These are phyloP conservation scores for Ophiobolus disseminans DNA, from an alignment of 2,329 filamentous ascomycete species.

Conservation along the genomic window DNA sequence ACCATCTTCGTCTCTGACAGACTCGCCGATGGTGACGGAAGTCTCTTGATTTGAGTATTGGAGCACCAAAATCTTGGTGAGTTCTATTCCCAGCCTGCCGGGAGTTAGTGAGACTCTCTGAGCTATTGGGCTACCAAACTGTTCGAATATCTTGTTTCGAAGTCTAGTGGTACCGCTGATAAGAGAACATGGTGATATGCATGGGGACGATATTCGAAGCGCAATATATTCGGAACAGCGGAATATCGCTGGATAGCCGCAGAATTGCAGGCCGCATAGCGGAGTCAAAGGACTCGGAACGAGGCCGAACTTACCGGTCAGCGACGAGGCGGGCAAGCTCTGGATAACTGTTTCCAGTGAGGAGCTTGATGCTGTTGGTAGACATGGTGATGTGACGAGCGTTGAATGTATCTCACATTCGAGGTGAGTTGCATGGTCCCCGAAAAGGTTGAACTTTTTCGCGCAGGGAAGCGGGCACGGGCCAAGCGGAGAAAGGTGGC, in stretches of 20 bases:
- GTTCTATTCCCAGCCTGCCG: conserved; percentile 73
- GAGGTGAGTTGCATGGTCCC: conserved; percentile 18
- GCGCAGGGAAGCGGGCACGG: conserved; percentile 23
- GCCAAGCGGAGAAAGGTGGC: conserved; percentile 28
- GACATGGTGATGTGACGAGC: conserved; percentile 60
- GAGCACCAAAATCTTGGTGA: conserved; percentile 79
- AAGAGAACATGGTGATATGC: neutral
- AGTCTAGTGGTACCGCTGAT: neutral
- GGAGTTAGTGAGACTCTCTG: conserved; percentile 23
- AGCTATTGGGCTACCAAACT: neutral
- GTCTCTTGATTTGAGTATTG: conserved; percentile 90
- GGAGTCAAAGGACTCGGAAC: conserved; percentile 2
- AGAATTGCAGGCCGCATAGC: conserved; percentile 16
- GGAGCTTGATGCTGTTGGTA: conserved; percentile 75
- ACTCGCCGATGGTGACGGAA: conserved; percentile 93
- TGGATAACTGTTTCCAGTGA: conserved; percentile 78
- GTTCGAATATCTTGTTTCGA: neutral
- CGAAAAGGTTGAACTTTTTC: conserved; percentile 30
- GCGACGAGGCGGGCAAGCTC: conserved; percentile 74
- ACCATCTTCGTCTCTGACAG: conserved; percentile 94
- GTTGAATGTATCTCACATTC: conserved; percentile 27
- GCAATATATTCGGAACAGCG: conserved; percentile 4
- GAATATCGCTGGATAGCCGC: neutral
- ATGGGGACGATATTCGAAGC: neutral
- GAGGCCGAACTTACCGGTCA: conserved; percentile 60